Evolutionary conservation across 2,329 filamentous ascomycete genomes (phyloP), one percentile per base, ranked within the genome.

Genomic region (Colletotrichum sp.): DNA sequence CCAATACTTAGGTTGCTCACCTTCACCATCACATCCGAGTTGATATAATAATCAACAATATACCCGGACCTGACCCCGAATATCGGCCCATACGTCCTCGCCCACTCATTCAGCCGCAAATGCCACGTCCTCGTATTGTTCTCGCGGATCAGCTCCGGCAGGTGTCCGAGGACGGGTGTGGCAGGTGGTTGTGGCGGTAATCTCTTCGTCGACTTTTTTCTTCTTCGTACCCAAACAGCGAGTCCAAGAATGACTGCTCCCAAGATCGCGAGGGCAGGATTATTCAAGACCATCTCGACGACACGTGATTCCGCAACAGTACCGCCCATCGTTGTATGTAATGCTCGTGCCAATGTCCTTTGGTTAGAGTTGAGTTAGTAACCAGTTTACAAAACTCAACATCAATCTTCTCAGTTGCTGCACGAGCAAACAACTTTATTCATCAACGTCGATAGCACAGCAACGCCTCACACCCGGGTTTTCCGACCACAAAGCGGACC

Each of bases 1-100:
- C 16, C 3, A 5, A 24, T 2, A 28, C 7, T 8, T 24, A 7
- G 52, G 7, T 4, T 28, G 7, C 65, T 55, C 8, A 74, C 66
- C 43, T 70, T 74, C 15, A 63, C 71, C 16, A 72, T 10, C 6
- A 52, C 12, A 9, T 74, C 66, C 2, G 71, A 64, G 15, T 74
- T 74, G 38, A 74, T 16, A 5, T 64, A 64, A 28, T 70, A 74
- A 48, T 70, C 71, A 16, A 74, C 66, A 48, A 74, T 57, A 21
- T 57, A 70, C 15, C 71, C 71, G 2, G 71, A 64, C 13, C 66
- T 6, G 2, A 74, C 66, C 9, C 71, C 58, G 6, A 70, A 70
- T 3, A 74, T 64, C 18, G 71, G 21, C 12, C 71, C 71, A 5
- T 63, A 72, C n/a, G 38, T n/a, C 18, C 38, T 28, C 13, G 64